Evolutionary conservation across 116 monocot species (phyloP).

Genomic region (Iris pallida): DNA sequence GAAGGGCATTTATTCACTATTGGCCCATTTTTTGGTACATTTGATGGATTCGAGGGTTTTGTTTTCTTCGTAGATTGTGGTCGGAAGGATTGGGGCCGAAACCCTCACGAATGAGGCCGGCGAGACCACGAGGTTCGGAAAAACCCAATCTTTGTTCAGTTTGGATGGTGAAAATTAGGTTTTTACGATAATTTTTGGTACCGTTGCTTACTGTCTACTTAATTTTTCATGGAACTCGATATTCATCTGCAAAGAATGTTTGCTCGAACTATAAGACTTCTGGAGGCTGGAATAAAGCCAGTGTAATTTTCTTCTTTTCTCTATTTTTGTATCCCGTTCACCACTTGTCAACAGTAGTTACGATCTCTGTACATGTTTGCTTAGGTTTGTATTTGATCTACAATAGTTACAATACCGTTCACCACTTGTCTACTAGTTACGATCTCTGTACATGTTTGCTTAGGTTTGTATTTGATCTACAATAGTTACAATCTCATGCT

Average conservation of each 20-base stretch:
- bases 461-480: too few relatives aligned
- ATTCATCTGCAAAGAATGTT: constrained; percentile 96
- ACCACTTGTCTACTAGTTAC: too few relatives aligned
- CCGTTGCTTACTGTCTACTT: neutral
- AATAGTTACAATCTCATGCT: neutral
- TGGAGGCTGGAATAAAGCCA: constrained; percentile 85
- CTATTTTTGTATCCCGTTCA: neutral
- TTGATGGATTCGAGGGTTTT: neutral
- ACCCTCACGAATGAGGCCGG: constrained; percentile 83
- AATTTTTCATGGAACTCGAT: constrained; percentile 1
- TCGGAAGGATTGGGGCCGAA: constrained; percentile 70
- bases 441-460: too few relatives aligned
- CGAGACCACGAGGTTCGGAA: constrained; percentile 62
- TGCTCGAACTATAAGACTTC: constrained; percentile 71
- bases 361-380: neutral
- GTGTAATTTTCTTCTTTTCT: constrained; percentile 35
- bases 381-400: neutral
- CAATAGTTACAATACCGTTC: too few relatives aligned
- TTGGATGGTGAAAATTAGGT: neutral
- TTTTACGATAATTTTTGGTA: neutral
- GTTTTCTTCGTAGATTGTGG: constrained; percentile 44
- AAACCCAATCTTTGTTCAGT: neutral
- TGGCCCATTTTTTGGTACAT: neutral
- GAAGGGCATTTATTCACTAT: neutral
- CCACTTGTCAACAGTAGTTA: neutral